Conservation (phyloP, 2,329 filamentous ascomycete species). For the Thielaviopsis euricoi region DNA sequence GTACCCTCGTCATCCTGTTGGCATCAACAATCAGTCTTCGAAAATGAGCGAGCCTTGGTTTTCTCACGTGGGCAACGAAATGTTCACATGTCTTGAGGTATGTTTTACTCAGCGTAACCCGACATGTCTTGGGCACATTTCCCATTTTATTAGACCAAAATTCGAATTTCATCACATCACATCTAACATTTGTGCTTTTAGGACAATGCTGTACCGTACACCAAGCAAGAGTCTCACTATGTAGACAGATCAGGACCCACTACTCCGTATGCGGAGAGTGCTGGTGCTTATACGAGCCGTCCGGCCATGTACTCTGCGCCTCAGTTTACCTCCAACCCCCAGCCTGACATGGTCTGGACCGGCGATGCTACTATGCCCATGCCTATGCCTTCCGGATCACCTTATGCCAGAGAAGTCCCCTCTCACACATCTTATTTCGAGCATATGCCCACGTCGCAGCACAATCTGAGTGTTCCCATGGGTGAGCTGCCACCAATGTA, state of each 20-base stretch:
- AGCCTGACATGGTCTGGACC: background rate
- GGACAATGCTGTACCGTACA: background rate
- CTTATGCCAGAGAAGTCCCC: background rate
- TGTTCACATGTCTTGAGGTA: background rate
- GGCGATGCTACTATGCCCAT: background rate
- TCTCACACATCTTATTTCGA: background rate
- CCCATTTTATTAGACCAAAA: too few species aligned
- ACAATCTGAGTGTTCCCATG: background rate
- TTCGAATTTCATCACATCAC: background rate
- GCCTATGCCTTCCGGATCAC: background rate
- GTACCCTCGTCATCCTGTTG: background rate
- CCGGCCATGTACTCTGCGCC: background rate
- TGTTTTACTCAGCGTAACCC: background rate
- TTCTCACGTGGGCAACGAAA: background rate
- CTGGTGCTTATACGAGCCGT: background rate
- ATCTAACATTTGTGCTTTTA: background rate
- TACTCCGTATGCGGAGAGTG: background rate
- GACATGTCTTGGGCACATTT: background rate
- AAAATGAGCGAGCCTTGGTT: conserved; percentile 5
- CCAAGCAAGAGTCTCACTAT: background rate
- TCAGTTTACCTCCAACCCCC: background rate
- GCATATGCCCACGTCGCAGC: background rate
- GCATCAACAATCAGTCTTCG: background rate
- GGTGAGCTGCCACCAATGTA: background rate
- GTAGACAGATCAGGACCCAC: background rate